phyloP scores from a whole-genome alignment of 331 rosid species.

The Telfairia occidentalis region DNA sequence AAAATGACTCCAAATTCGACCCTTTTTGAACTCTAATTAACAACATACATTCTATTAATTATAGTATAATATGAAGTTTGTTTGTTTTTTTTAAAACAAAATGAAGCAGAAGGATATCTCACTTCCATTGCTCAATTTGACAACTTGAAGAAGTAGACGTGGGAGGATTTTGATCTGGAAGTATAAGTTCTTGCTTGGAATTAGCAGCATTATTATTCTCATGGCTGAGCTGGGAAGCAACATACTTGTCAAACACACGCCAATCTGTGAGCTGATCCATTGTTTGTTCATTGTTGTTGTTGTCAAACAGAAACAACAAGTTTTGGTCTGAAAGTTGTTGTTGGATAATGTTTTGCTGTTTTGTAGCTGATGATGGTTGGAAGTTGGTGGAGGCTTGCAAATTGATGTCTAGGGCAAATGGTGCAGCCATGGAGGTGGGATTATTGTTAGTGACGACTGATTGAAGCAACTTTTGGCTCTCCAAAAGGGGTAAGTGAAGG shows the following conservation, averaged over 20 bases:
- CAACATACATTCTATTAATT: background rate
- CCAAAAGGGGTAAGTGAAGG: conserved; percentile 63
- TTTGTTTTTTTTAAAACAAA: no score
- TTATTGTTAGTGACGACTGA: conserved; percentile 14
- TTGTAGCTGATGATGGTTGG: background rate
- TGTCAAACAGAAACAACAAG: background rate
- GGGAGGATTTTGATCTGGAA: conserved; percentile 6
- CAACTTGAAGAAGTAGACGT: conserved; percentile 11
- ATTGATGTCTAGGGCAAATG: conserved; percentile 21
- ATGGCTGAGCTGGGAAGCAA: conserved; percentile 88
- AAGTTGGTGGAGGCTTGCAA: background rate
- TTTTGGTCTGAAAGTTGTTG: background rate
- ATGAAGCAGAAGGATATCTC: background rate
- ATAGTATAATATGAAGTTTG: conserved; percentile 6
- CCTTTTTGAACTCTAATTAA: conserved; percentile 5
- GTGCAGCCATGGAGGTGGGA: no score
- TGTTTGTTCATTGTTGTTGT: conserved; percentile 16
- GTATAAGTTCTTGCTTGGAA: conserved; percentile 14
- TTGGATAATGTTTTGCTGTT: background rate
- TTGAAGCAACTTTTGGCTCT: conserved; percentile 45
- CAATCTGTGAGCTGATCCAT: conserved; percentile 67
- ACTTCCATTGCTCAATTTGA: conserved; percentile 10
- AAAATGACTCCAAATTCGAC: background rate
- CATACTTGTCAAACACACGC: conserved; percentile 87
- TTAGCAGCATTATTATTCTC: conserved; percentile 23